Base-by-base conservation (phyloP, 2,329 filamentous ascomycete genomes). In the Penicillium decumbens region DNA sequence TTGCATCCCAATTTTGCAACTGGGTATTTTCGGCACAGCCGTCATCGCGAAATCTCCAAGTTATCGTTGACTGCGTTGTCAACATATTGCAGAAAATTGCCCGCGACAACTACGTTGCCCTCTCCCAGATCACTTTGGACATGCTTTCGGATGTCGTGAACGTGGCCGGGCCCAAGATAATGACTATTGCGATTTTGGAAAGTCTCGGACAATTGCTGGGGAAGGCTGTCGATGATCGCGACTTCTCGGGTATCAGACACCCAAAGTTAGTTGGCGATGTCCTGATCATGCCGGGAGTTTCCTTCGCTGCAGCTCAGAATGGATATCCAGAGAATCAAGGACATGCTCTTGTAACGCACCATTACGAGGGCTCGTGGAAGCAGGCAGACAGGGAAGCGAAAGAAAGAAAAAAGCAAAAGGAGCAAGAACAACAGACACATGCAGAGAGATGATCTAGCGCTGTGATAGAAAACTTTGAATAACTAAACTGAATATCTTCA, bases 161-260 rank as follows among this genome's bases (percentile, higher is more conserved):
- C 18, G 61, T 65, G 7, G 64, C 60, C 1, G 62, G 62, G 1
- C 61, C 61, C 2, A 62, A 62, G 45, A 62, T 60, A n/a, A 62
- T 65, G 57, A 64, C 62, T 0, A 43, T 61, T n/a, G 48, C 49
- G 13, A 46, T 64, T 12, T 13, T 63, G 32, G 42, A 62, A 1
- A 57, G 58, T 27, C 49, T 65, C 6, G 32, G 15, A 6, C 15
- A 53, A 37, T 29, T 61, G 27, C 37, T 64, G 4, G 45, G 46
- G 4, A 45, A 55, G 40, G 9, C 41, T 1, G 54, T 64, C 2
- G 57, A 58, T 41, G 60, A 64, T 40, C 51, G 56, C 6, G 59
- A 64, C 39, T 59, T 62, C 13, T 40, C 59, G 12, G 45, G 29
- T 3, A 57, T 50, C 12, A 64, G 61, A 18, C 46, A 43, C 6